phyloP scores from a whole-genome alignment of 306 rosid genomes.

The Abrus pulchellus region DNA sequence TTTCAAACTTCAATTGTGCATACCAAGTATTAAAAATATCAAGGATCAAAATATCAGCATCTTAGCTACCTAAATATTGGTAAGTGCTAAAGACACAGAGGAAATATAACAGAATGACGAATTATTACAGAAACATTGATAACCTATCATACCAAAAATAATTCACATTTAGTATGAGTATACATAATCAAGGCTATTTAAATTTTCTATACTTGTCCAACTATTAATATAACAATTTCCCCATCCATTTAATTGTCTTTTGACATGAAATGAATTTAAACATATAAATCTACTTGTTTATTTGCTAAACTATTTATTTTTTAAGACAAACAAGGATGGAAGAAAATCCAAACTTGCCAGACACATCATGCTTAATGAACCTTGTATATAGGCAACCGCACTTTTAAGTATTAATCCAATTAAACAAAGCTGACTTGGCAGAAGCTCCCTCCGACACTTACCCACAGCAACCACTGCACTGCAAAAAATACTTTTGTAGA shows the following conservation, averaged over 20 bases:
- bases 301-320: constrained; percentile 1
- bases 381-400: background rate
- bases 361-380: no score
- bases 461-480: constrained; percentile 1
- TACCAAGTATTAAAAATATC: constrained; percentile 26
- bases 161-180: constrained; percentile 2
- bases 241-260: background rate
- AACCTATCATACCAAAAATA: background rate
- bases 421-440: constrained; percentile 32
- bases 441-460: constrained; percentile 9
- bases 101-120: constrained; percentile 28
- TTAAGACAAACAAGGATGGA: constrained; percentile 8
- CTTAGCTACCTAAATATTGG: constrained; percentile 28
- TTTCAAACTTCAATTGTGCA: constrained; percentile 36
- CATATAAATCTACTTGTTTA: background rate
- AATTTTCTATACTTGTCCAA: constrained; percentile 3
- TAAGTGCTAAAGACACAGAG: constrained; percentile 11
- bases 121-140: constrained; percentile 19
- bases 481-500: constrained; percentile 2
- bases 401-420: constrained; percentile 1
- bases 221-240: constrained; percentile 27
- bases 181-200: constrained; percentile 6
- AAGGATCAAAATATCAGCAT: constrained; percentile 37
- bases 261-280: constrained; percentile 6
- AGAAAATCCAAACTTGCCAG: constrained; percentile 35